A percentile compares a stretch with the other conserved stretches of the same genome.
phyloP scores from a whole-genome alignment of 768 basidiomycete genomes.

The Macrolepiota dolichaula region DNA sequence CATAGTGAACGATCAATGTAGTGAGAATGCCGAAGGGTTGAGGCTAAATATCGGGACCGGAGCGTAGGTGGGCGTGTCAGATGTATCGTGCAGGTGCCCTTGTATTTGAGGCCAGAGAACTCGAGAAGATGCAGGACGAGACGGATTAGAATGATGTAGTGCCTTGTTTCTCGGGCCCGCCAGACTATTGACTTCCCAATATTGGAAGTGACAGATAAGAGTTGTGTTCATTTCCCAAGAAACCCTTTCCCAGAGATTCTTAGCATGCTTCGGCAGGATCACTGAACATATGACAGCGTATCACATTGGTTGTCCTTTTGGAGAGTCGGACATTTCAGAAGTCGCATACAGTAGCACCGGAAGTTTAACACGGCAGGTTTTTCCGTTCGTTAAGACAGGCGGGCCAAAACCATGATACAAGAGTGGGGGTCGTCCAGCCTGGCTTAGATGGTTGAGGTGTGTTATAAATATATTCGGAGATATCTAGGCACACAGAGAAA shows the following conservation, averaged over 20 bases:
- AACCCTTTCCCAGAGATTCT: background rate
- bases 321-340: conserved; percentile 10
- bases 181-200: background rate
- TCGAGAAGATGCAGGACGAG: background rate
- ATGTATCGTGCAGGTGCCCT: conserved; percentile 2
- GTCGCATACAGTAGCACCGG: background rate
- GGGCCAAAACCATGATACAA: background rate
- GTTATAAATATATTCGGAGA: background rate
- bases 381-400: background rate
- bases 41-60: conserved; percentile 12
- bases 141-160: background rate
- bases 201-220: background rate
- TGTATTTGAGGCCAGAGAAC: background rate
- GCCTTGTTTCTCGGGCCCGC: background rate
- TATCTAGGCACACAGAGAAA: conserved; percentile 1
- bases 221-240: background rate
- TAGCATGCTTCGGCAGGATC: background rate
- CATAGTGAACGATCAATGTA: background rate
- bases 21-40: background rate
- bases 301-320: background rate
- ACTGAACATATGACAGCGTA: background rate
- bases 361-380: background rate
- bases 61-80: background rate
- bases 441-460: background rate
- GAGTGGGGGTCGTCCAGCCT: no score